phyloP scores from a whole-genome alignment of 176 grass and related monocot species.

The Microstegium vimineum region DNA sequence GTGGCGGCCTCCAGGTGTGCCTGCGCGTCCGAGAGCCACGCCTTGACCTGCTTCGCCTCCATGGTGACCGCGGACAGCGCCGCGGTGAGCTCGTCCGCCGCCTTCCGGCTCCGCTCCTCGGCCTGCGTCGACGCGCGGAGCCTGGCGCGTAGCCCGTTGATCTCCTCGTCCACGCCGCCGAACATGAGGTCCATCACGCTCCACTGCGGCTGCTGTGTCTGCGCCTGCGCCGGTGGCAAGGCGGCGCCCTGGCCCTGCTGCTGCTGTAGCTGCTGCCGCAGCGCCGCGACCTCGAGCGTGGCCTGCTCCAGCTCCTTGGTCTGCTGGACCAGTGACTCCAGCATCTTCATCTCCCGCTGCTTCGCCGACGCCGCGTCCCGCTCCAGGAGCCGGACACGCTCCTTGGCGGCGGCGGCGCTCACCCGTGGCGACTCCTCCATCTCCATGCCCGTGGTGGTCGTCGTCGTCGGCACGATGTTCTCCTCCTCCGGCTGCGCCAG shows the following conservation, averaged over 20 bases:
- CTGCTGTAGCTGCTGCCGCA: no score
- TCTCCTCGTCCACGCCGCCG: constrained; percentile 60
- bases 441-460: constrained; percentile 15
- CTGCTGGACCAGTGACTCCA: constrained; percentile 62
- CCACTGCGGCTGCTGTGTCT: neutral
- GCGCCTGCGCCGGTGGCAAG: neutral
- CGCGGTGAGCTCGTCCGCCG: constrained; percentile 50
- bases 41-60: constrained; percentile 67
- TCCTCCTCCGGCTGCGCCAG: constrained; percentile 30
- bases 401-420: constrained; percentile 5
- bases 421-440: constrained; percentile 18
- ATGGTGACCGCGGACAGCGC: constrained; percentile 70
- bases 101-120: constrained; percentile 62
- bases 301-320: constrained; percentile 82
- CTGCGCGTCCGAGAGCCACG: constrained; percentile 45
- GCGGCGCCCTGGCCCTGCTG: neutral
- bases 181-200: constrained; percentile 57
- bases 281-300: constrained; percentile 41
- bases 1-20: constrained; percentile 37
- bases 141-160: constrained; percentile 29
- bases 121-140: constrained; percentile 33
- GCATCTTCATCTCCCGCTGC: constrained; percentile 72
- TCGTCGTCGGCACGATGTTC: neutral
- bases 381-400: constrained; percentile 39
- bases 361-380: constrained; percentile 54